Evolutionary conservation across 139 green algal species (phyloP).

Genomic region (Micromonas pusilla): DNA sequence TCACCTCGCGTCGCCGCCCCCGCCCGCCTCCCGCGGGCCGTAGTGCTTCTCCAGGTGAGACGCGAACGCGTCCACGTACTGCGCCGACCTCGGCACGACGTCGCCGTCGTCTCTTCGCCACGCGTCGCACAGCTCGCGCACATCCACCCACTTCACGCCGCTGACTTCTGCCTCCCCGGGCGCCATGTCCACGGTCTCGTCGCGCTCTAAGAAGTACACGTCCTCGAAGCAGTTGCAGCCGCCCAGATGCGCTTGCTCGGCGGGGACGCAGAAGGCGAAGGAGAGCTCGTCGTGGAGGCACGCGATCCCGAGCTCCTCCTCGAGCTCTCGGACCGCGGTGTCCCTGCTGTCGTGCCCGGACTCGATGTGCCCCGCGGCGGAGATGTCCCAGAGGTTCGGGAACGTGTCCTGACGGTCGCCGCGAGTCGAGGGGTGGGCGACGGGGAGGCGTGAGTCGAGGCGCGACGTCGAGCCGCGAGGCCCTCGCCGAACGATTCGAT

Average conservation of each 20-base stretch:
- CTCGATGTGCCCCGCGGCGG: background rate
- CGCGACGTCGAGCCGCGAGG: background rate
- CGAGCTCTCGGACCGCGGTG: background rate
- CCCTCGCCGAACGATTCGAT: background rate
- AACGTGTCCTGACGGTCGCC: background rate
- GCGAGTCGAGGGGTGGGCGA: background rate
- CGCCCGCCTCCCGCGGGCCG: too few species aligned
- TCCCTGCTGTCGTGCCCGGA: background rate
- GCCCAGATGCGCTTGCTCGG: background rate
- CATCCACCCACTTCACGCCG: background rate
- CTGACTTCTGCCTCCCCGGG: background rate
- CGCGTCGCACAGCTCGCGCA: background rate
- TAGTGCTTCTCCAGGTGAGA: background rate
- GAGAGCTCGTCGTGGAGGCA: background rate
- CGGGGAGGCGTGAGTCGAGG: background rate
- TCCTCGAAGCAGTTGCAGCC: slow-evolving; percentile 22
- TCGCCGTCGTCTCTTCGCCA: too few species aligned
- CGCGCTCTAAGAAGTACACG: slow-evolving; percentile 9
- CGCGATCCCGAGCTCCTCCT: background rate
- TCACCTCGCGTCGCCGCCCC: too few species aligned
- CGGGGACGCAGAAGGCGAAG: background rate
- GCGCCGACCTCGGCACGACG: background rate
- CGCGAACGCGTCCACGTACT: slow-evolving; percentile 3
- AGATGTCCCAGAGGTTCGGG: background rate
- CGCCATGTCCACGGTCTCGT: background rate